Base-by-base conservation (phyloP, 257 asterid species). In the Paulownia fortunei region DNA sequence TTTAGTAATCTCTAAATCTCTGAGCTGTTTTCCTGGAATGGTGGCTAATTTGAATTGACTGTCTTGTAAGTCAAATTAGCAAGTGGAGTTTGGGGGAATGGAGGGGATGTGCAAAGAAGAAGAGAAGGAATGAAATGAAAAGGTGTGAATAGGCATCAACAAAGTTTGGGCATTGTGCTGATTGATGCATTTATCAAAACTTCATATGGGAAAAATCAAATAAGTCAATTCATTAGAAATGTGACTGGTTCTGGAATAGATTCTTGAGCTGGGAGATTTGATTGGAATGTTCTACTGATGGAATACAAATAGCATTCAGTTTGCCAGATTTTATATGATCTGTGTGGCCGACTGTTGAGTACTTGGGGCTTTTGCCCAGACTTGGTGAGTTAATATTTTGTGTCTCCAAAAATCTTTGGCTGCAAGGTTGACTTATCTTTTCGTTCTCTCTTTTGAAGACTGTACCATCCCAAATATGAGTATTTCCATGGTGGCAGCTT, bases 401-500 rank as follows among this genome's bases (percentile, higher is more conserved):
- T 26, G 18, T 37, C 71, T 71, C 32, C 71, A 49, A n/a, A n/a
- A n/a, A 32, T 69, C n/a, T 72, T 47, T 63, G 71, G 63, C 49
- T 36, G 56, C 12, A 59, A 32, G 34, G 42, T 41, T 32, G 47
- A 24, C 64, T 41, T 73, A 26, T 55, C 18, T 54, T 34, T 16
- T 41, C 18, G 1, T 34, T 13, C 11, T 10, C 54, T 13, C 71
- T n/a, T 41, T 42, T 2, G 26, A 49, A 42, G 12, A 24, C 41
- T 34, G 42, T 21, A 41, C 21, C 76, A 36, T 69, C 39, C 9
- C 10, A 41, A 39, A 55, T 63, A 41, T 18, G 27, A 42, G 44
- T 75, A 61, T 62, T 65, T 66, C 64, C 26, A 16, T 78, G 60
- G 41, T 74, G 39, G 19, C 30, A 41, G 66, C 44, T 54, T 63